A percentile compares a stretch with the other conserved stretches of the same genome.
phyloP scores from a whole-genome alignment of 2,329 filamentous ascomycete genomes.

The Rhytidhysteron rufulum region DNA sequence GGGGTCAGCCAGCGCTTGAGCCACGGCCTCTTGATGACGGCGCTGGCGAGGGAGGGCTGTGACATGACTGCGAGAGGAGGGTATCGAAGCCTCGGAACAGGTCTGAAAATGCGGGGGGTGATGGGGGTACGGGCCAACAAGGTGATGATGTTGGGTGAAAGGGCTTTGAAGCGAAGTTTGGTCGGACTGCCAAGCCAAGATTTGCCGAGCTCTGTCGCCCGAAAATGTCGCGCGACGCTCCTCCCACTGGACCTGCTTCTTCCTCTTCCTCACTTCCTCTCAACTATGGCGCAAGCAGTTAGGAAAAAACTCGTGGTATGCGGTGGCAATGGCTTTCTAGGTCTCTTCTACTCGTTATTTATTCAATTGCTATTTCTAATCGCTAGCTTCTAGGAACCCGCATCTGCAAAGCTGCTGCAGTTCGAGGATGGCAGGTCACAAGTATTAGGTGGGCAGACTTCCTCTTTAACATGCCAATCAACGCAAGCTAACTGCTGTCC shows the following conservation, averaged over 20 bases:
- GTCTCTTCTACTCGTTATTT: neutral
- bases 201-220: no score
- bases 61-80: slow-evolving; percentile 53
- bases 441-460: no score
- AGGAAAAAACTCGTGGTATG: slow-evolving; percentile 83
- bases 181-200: no score
- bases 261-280: no score
- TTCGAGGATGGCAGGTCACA: slow-evolving; percentile 83
- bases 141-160: slow-evolving; percentile 8
- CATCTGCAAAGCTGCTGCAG: slow-evolving; percentile 86
- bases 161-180: slow-evolving; percentile 14
- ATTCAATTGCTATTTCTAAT: neutral
- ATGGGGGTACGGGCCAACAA: no score
- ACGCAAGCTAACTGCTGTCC: neutral
- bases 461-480: slow-evolving; percentile 5
- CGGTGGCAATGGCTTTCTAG: no score
- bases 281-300: slow-evolving; percentile 50
- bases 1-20: slow-evolving; percentile 75
- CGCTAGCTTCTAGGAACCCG: slow-evolving; percentile 52
- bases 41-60: slow-evolving; percentile 68
- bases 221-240: no score
- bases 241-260: no score
- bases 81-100: slow-evolving; percentile 14
- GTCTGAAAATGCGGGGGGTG: no score
- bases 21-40: slow-evolving; percentile 81